phyloP scores from a whole-genome alignment of 768 basidiomycete species.

The Trichaptum fuscoviolaceum region DNA sequence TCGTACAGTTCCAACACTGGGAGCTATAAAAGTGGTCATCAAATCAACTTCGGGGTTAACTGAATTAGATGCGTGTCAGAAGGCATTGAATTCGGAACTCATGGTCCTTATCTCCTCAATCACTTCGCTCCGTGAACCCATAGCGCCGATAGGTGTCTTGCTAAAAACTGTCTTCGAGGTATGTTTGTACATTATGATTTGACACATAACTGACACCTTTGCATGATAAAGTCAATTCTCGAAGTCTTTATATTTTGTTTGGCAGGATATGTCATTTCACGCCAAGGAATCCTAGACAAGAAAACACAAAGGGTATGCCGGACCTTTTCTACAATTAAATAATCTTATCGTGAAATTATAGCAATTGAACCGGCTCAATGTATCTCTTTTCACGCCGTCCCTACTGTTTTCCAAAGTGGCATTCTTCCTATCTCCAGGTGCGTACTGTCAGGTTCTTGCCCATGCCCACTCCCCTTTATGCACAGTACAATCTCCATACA shows the following conservation, averaged over 20 bases:
- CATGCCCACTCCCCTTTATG: no score
- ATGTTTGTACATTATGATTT: background rate
- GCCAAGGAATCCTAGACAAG: constrained; percentile 79
- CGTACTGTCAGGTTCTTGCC: constrained; percentile 9
- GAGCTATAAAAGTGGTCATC: no score
- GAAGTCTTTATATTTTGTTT: constrained; percentile 85
- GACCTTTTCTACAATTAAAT: constrained; percentile 6
- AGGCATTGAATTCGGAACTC: background rate
- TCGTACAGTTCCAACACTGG: no score
- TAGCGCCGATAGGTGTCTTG: constrained; percentile 35
- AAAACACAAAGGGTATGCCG: constrained; percentile 73
- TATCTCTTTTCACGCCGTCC: constrained; percentile 84
- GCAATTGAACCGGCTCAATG: constrained; percentile 81
- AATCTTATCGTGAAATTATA: constrained; percentile 19
- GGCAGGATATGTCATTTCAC: constrained; percentile 77
- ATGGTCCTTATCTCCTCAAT: background rate
- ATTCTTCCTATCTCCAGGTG: constrained; percentile 80
- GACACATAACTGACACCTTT: constrained; percentile 5
- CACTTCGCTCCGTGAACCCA: background rate
- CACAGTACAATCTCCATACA: background rate
- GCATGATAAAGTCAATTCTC: constrained; percentile 61
- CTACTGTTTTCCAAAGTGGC: constrained; percentile 94
- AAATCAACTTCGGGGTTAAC: no score
- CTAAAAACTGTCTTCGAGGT: constrained; percentile 44
- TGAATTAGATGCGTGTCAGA: background rate